Conservation (phyloP, 176 grass and related monocot species). For the Oryza glumipatula region DNA sequence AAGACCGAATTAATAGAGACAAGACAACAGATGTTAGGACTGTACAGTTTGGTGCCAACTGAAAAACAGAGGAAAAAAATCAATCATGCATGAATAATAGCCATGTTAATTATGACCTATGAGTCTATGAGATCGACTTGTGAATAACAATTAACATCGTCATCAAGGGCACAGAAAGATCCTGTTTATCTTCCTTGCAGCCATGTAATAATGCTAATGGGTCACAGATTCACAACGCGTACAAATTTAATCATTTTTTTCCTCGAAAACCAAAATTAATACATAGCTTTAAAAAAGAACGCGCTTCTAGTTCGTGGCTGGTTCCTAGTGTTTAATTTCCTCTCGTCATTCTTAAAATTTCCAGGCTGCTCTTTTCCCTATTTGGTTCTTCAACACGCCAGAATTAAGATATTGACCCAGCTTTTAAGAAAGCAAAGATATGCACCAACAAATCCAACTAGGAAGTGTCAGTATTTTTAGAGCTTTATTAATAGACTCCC, state of each 20-base stretch:
- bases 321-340: not conserved
- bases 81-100: not conserved
- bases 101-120: not conserved
- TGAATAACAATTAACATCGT: not conserved
- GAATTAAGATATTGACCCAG: not conserved
- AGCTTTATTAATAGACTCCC: not conserved
- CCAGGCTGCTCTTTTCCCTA: too few relatives aligned
- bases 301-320: not conserved
- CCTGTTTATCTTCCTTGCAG: not conserved
- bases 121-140: not conserved
- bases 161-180: not conserved
- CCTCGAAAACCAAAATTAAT: too few relatives aligned
- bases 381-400: not conserved
- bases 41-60: not conserved
- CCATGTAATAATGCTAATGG: not conserved
- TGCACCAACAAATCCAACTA: conserved; percentile 6
- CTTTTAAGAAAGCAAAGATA: conserved; percentile 1
- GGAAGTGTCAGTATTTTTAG: not conserved
- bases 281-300: not conserved
- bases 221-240: not conserved
- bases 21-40: not conserved
- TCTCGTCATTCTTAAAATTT: not conserved
- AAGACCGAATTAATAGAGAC: conserved; percentile 11
- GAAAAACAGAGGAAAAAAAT: not conserved
- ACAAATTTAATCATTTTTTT: not conserved